A percentile compares a stretch with the other conserved stretches of the same genome.
phyloP scores from a whole-genome alignment of 805 yeast species.

The Helenozyma rhizophorensis region DNA sequence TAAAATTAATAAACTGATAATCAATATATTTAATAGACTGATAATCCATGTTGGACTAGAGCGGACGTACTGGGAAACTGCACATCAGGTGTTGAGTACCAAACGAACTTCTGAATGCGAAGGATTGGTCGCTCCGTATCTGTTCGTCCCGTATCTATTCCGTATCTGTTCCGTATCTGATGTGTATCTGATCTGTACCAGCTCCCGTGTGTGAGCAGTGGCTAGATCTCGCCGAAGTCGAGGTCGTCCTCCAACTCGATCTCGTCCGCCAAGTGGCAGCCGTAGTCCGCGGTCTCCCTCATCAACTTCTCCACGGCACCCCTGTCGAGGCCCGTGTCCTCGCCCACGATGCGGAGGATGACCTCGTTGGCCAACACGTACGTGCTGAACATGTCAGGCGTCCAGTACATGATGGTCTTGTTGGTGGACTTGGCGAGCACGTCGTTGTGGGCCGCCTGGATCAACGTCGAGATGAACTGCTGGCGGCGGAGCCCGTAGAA shows the following conservation, averaged over 20 bases:
- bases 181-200: no score
- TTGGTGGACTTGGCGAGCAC: conserved; percentile 26
- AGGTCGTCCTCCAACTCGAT: conserved; percentile 28
- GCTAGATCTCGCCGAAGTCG: conserved; percentile 12
- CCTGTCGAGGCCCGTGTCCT: conserved; percentile 36
- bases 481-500: conserved; percentile 60
- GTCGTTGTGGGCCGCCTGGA: conserved; percentile 21
- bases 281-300: conserved; percentile 46
- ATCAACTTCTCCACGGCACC: conserved; percentile 46
- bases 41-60: no score
- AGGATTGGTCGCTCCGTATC: no score
- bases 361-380: conserved; percentile 65
- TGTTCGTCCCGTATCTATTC: no score
- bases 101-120: no score
- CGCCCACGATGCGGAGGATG: conserved; percentile 45
- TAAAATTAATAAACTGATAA: no score
- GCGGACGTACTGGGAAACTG: no score
- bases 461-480: conserved; percentile 41
- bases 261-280: conserved; percentile 32
- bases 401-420: conserved; percentile 57
- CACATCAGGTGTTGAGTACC: no score
- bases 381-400: conserved; percentile 48
- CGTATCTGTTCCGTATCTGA: no score
- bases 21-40: no score
- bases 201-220: no score